phyloP scores from a whole-genome alignment of 1,284 basidiomycete genomes.

The Calocybe gambosa region DNA sequence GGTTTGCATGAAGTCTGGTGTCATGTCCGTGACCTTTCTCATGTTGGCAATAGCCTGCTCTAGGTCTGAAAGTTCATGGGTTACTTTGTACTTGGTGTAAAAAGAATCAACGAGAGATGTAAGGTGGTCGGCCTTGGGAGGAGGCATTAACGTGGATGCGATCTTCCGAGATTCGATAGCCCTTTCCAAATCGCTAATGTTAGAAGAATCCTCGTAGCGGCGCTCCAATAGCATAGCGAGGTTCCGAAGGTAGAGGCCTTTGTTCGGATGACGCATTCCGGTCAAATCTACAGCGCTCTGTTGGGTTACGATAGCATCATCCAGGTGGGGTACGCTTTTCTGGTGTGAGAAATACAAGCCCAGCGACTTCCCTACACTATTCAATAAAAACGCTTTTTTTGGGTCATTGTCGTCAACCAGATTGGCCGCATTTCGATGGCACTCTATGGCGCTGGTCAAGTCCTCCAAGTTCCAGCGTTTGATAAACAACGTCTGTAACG shows the following conservation, averaged over 20 bases:
- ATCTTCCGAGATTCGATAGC: not conserved
- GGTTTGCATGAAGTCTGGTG: conserved; percentile 1
- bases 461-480: conserved; percentile 1
- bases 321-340: conserved; percentile 1
- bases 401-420: not conserved
- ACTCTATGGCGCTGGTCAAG: not conserved
- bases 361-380: conserved; percentile 1
- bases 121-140: not conserved
- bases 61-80: not conserved
- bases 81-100: not conserved
- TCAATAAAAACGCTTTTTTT: conserved; percentile 1
- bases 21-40: not conserved
- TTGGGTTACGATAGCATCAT: not conserved
- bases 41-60: not conserved
- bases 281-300: conserved; percentile 1
- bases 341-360: conserved; percentile 1
- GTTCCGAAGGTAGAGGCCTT: conserved; percentile 3
- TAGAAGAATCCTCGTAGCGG: not conserved
- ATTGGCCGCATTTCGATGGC: not conserved
- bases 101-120: not conserved
- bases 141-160: not conserved
- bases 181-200: not conserved
- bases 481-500: not conserved
- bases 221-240: conserved; percentile 1
- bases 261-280: not conserved